Base-by-base conservation (phyloP, 2,329 filamentous ascomycete species). In the Talaromyces sp. region DNA sequence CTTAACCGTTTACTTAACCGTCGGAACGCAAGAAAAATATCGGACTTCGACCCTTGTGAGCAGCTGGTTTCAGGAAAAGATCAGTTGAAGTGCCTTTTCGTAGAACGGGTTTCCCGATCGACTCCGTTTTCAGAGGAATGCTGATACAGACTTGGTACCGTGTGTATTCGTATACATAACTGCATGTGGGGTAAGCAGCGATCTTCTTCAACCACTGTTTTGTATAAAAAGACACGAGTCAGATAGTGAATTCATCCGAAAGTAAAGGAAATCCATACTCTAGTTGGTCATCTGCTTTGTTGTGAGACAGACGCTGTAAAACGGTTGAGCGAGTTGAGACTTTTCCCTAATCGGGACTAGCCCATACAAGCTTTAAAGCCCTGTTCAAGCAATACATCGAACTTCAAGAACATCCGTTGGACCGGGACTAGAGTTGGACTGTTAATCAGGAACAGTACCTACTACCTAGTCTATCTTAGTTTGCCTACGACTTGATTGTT, bases 101-200 rank as follows among this genome's bases (percentile, higher is more conserved):
- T n/a, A n/a, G n/a, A n/a, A 11, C 28, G 45, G 9, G 25, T 33
- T 48, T 48, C 19, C 45, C 45, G 45, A 48, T 33, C 25, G 28
- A 48, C 28, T 48, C 45, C 45, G 45, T 48, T 48, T 48, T 48
- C 45, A 48, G 45, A 48, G n/a, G 17, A 19, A 21, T 11, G 22
- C 22, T 7, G 25, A 48, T 33, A 33, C 45, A n/a, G n/a, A 48
- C 13, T 21, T 48, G 17, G 19, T 48, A 48, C 45, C 28, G 28
- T 19, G 19, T 21, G 28, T 35, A 35, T 8, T 13, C 9, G 17
- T 2, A 7, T 28, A 31, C 2, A n/a, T 31, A 21, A 19, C 11
- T 21, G 28, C n/a, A 48, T 48, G 45, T 48, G 45, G 45, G 45
- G 45, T 48, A 48, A 48, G 28, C 45, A 48, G 45, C n/a, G 28